Evolutionary conservation across 1,284 basidiomycete genomes (phyloP), one percentile per base, ranked within the genome.

Genomic region (Leccinum pseudoinsigne): DNA sequence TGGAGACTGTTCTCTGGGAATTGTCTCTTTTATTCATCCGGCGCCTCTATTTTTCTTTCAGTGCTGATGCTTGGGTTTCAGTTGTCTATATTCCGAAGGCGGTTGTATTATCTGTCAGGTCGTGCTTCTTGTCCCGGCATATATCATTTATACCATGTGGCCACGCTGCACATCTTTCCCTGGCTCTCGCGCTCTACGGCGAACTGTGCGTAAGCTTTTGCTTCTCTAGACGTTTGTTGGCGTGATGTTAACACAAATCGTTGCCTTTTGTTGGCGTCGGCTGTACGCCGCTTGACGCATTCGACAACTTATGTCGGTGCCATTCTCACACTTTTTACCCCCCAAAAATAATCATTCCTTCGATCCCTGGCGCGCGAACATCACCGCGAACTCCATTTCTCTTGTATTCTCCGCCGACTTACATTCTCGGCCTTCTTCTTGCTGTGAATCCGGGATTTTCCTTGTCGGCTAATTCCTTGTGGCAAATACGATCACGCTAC

Each of bases 61-160:
- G 42, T 63, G 40, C 70, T 73, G 40, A 76, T 58, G 31, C 31
- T 23, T 4, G n/a, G 12, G 50, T 63, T 38, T 18, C 66, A 92
- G 90, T 92, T 58, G 87, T 86, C 14, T 78, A 79, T 51, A 90
- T 92, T 65, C 86, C 88, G 36, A 89, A 86, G 71, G 68, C 77
- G 60, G 79, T 83, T 47, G 81, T 92, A n/a, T 78, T 92, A 8
- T 92, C 90, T 18, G 79, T 79, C 55, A 81, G 80, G 67, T 83
- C 84, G 1, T 88, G 84, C 72, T 76, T 78, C 40, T 69, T 86
- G 57, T 77, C 81, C 40, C 71, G 71, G 38, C 65, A 68, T 55
- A 80, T 88, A 36, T 68, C 78, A 0, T 67, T 78, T 26, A 74
- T 75, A 21, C 81, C 83, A 3, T 84, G 81, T 68, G 87, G 88